These are phyloP conservation scores for Nannizziopsis barbatae DNA, from an alignment of 2,329 filamentous ascomycete genomes.

Conservation along the genomic window DNA sequence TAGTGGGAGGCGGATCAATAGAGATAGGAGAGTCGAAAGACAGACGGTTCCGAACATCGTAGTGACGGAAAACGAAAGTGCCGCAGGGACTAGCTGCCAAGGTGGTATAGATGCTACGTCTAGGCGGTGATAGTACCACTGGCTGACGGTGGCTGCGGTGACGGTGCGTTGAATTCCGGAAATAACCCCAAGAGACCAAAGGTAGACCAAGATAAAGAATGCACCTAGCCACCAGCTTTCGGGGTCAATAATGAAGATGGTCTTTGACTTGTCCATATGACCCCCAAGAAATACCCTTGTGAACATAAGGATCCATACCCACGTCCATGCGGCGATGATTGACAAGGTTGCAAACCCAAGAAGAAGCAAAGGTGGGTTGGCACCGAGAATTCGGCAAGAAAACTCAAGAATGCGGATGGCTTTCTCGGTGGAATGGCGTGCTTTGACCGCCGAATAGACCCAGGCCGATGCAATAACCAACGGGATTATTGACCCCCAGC, in stretches of 20 bases:
- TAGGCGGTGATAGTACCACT: constrained; percentile 98
- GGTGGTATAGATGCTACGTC: constrained; percentile 66
- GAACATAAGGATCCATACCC: constrained; percentile 96
- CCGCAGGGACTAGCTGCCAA: constrained; percentile 69
- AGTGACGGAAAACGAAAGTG: constrained; percentile 66
- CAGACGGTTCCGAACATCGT: constrained; percentile 89
- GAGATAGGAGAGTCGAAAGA: constrained; percentile 67
- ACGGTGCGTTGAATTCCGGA: constrained; percentile 81
- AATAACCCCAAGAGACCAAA: constrained; percentile 85
- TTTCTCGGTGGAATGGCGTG: constrained; percentile 67
- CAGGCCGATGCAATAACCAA: constrained; percentile 62
- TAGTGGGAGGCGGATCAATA: constrained; percentile 73
- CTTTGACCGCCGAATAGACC: constrained; percentile 72
- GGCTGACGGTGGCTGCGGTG: constrained; percentile 87
- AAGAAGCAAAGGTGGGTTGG: constrained; percentile 69
- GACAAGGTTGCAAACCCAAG: constrained; percentile 71
- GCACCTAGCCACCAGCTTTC: constrained; percentile 93
- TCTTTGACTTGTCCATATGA: constrained; percentile 48
- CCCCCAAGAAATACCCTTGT: constrained; percentile 90
- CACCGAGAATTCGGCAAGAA: constrained; percentile 71
- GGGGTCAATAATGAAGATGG: constrained; percentile 67
- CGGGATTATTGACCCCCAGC: constrained; percentile 72
- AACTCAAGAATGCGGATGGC: constrained; percentile 88
- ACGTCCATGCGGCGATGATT: constrained; percentile 76
- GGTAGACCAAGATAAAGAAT: constrained; percentile 85